Base-by-base conservation (phyloP, 805 yeast genomes). In the Saccharomycopsis babjevae region DNA sequence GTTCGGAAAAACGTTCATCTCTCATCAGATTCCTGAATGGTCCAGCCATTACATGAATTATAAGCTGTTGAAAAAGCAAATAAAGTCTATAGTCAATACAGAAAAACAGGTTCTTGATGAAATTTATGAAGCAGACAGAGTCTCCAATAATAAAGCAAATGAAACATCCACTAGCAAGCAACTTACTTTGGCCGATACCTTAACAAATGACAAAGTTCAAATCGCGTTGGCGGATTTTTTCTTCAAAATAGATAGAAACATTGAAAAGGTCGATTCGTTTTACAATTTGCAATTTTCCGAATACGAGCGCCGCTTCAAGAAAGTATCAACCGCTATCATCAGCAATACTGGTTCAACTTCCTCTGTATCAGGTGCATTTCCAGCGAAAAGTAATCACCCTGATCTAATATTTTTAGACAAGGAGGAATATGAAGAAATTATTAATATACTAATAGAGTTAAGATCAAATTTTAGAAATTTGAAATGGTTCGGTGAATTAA, bases 11-110 rank as follows among this genome's bases (percentile, higher is more conserved):
- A 86, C 89, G 68, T 77, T 89, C 66, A 74, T 83, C 38, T 78
- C 88, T 56, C 96, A 93, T 73, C 96, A 91, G 76, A 90, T 92
- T 61, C 97, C 97, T 3, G 97, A 91, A 73, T 93, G 98, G 98
- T 78, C 80, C 57, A 81, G 82, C 61, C 80, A 80, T 68, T 93
- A 93, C 69, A 81, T 93, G 78, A 88, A 89, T 74, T 93, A 93
- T 74, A 93, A 91, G 71, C 83, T 80, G 57, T 77, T 93, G 66
- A 93, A 93, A 75, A 85, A 87, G 68, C 82, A 83, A 67, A 88
- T 93, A 73, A 89, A 89, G 71, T 79, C 77, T 50, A 81, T 89
- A 28, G 80, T 78, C 38, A 65, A 65, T 3, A 76, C 76, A 55
- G 82, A 82, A 66, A 68, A 72, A 54, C 72, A 71, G 32, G 67